Evolutionary conservation across 2,329 filamentous ascomycete species (phyloP), one percentile per base, ranked within the genome.

Genomic region (Xylariaceae sp.): DNA sequence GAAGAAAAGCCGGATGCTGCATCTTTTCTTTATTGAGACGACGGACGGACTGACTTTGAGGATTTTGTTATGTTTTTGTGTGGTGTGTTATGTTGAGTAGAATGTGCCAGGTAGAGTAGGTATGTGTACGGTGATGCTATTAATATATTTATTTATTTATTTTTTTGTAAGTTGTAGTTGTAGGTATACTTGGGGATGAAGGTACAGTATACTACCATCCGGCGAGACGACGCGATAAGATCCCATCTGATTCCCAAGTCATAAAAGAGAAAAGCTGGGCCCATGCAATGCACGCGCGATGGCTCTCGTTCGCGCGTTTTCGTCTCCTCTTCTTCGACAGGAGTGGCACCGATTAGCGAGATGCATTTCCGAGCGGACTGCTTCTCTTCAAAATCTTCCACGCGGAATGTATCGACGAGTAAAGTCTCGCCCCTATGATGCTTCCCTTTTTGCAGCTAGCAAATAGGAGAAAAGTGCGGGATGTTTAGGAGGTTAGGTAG

Each of bases 311-410:
- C 50, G 37, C 50, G 37, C 57, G n/a, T 15, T 23, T 35, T 51
- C 50, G 18, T 52, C 45, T 18, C 17, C 62, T 59, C 23, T 15
- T 3, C 8, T 44, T 45, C 37, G 51, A 45, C 34, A 59, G 48
- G 53, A 56, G 57, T 53, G 62, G 55, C 15, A 42, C 59, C 62
- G 62, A 63, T 63, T 62, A 62, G 62, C 59, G 62, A 63, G 59
- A 50, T 58, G 62, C 59, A 59, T 56, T 58, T 56, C 59, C 56
- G 51, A 59, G 18, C 52, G n/a, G 44, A n/a, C n/a, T n/a, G n/a
- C n/a, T n/a, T 15, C 23, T 51, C 10, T 45, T 42, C n/a, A 13
- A 13, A 42, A 42, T 45, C 9, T 45, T 45, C 42, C 42, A n/a
- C 13, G n/a, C 13, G 11, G 13, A 45, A 45, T 15, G 13, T 42